phyloP scores from a whole-genome alignment of 805 yeast species.

The Tetrapisispora pingtungensis region DNA sequence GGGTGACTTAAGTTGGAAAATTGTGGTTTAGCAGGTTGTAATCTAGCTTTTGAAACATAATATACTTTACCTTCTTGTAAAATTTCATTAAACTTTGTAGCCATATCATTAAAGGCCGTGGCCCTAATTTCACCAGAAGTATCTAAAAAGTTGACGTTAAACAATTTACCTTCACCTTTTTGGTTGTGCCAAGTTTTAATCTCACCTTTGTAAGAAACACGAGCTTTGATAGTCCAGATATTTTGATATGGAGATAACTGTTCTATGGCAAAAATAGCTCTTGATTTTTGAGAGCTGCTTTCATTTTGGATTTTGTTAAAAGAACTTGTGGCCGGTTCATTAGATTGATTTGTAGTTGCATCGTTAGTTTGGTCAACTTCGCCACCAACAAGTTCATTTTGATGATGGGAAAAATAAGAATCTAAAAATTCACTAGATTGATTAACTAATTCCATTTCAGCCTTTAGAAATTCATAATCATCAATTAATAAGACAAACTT shows the following conservation, averaged over 20 bases:
- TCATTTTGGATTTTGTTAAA: conserved; percentile 4
- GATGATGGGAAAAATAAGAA: conserved; percentile 48
- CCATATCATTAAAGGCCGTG: conserved; percentile 84
- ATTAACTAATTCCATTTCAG: conserved; percentile 32
- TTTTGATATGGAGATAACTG: conserved; percentile 85
- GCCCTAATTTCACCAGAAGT: conserved; percentile 95
- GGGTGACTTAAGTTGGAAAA: conserved; percentile 79
- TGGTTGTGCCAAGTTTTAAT: conserved; percentile 80
- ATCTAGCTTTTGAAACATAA: conserved; percentile 69
- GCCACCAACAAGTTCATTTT: conserved; percentile 33
- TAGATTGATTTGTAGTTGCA: conserved; percentile 3
- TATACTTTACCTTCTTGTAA: conserved; percentile 86
- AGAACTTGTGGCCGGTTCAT: conserved; percentile 9
- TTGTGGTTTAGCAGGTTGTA: conserved; percentile 76
- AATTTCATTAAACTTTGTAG: conserved; percentile 64
- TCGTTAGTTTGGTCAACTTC: conserved; percentile 5
- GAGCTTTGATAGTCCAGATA: conserved; percentile 86
- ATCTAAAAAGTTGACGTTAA: conserved; percentile 79
- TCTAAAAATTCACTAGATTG: conserved; percentile 39
- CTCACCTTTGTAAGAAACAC: conserved; percentile 82
- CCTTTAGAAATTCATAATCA: conserved; percentile 35
- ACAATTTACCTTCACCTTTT: conserved; percentile 82
- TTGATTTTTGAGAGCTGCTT: conserved; percentile 22
- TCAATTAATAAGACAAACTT: conserved; percentile 41
- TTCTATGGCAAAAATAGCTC: conserved; percentile 62